Conservation (phyloP, 441 rosid species). For the Erodium trifolium region DNA sequence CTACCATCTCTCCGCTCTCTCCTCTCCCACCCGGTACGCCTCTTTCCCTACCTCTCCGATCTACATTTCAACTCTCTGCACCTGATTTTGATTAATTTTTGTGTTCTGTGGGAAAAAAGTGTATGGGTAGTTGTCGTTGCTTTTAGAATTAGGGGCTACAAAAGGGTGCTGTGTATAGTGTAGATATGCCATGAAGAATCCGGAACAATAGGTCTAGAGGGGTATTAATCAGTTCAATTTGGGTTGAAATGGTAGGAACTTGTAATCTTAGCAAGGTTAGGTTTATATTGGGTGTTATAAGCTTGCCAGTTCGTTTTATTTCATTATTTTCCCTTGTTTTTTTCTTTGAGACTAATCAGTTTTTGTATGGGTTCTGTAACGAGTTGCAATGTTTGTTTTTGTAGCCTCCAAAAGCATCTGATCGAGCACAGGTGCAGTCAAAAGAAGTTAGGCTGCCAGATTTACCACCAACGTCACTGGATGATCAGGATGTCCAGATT, state of each 20-base stretch:
- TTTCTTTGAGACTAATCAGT: not conserved
- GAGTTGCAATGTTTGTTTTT: slow-evolving; percentile 1
- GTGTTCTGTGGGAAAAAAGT: not conserved
- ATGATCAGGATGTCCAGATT: slow-evolving; percentile 80
- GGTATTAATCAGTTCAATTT: not conserved
- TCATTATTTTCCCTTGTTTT: not conserved
- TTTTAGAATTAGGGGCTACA: not conserved
- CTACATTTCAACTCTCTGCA: not conserved
- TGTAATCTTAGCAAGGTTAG: not conserved
- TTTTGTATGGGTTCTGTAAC: not conserved
- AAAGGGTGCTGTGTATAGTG: not conserved
- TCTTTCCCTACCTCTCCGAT: not conserved
- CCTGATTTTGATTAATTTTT: not conserved
- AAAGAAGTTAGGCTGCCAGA: slow-evolving; percentile 82
- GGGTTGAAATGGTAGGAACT: not conserved
- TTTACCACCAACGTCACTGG: slow-evolving; percentile 66
- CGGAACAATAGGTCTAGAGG: not conserved
- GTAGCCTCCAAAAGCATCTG: slow-evolving; percentile 69
- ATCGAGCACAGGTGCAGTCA: slow-evolving; percentile 71
- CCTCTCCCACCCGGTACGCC: slow-evolving; percentile 56
- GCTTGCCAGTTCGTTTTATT: not conserved
- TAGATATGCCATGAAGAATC: not conserved
- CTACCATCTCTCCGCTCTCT: slow-evolving; percentile 54
- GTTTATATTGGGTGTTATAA: not conserved
- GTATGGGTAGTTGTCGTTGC: not conserved